phyloP scores from a whole-genome alignment of 2,329 filamentous ascomycete species.

The Epichloe gansuensis region DNA sequence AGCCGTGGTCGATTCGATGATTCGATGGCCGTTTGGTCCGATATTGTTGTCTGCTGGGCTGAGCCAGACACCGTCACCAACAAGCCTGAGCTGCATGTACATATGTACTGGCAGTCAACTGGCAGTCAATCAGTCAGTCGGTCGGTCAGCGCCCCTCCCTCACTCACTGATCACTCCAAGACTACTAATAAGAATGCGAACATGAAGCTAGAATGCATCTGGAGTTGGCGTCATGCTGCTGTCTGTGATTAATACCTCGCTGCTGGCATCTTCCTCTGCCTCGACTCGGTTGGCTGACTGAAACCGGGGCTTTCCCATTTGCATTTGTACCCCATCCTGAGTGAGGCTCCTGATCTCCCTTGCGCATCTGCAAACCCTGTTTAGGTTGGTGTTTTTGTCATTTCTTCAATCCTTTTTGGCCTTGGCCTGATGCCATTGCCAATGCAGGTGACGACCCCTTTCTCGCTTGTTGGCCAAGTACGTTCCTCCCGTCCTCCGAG shows the following conservation, averaged over 20 bases:
- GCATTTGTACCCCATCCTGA: not conserved
- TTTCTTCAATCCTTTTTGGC: not conserved
- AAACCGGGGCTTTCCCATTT: not conserved
- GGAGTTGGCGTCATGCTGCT: not conserved
- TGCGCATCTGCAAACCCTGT: not conserved
- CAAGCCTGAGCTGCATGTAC: too few relatives aligned
- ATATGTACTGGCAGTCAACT: too few relatives aligned
- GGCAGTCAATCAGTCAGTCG: too few relatives aligned
- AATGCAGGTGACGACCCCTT: not conserved
- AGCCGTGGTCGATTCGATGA: not conserved
- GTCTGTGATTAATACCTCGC: not conserved
- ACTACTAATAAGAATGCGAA: too few relatives aligned
- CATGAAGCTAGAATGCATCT: not conserved
- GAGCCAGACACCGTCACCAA: too few relatives aligned
- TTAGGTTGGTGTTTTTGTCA: slow-evolving; percentile 4
- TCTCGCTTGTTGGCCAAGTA: not conserved
- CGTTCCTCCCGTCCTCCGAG: not conserved
- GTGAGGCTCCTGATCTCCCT: not conserved
- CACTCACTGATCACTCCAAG: too few relatives aligned
- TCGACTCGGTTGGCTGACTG: not conserved
- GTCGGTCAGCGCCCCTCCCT: too few relatives aligned
- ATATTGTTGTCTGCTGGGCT: not conserved
- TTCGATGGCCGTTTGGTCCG: not conserved
- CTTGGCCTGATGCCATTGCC: not conserved
- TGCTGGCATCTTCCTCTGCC: not conserved